These are phyloP conservation scores for Yamadazyma paraphyllophila DNA, from an alignment of 805 yeast species.

Conservation along the genomic window DNA sequence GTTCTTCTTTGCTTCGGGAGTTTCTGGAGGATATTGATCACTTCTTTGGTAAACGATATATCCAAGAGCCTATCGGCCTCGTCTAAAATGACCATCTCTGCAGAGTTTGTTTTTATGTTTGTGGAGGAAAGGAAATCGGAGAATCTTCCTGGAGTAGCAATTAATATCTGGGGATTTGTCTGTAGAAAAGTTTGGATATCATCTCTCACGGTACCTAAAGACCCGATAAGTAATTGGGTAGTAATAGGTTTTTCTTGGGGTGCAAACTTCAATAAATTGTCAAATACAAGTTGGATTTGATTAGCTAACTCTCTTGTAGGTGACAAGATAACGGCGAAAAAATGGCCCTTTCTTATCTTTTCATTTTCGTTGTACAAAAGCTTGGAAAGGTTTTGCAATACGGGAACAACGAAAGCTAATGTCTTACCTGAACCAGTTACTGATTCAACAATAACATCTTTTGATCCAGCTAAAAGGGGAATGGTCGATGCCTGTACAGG, in stretches of 20 bases:
- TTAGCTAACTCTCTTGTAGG: constrained; percentile 71
- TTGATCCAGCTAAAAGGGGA: constrained; percentile 77
- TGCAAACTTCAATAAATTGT: constrained; percentile 53
- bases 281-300: constrained; percentile 69
- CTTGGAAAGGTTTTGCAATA: constrained; percentile 60
- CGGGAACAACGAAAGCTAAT: constrained; percentile 82
- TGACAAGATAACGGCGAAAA: constrained; percentile 69
- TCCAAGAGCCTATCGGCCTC: constrained; percentile 92
- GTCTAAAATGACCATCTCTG: constrained; percentile 78
- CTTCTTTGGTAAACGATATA: constrained; percentile 66
- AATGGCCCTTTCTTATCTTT: constrained; percentile 56
- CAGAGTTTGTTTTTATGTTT: constrained; percentile 55
- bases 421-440: constrained; percentile 99
- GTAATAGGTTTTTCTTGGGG: constrained; percentile 49
- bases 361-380: constrained; percentile 24
- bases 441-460: constrained; percentile 96
- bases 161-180: constrained; percentile 65
- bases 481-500: constrained; percentile 96
- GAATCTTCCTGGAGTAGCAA: constrained; percentile 92
- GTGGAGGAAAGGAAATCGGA: constrained; percentile 66
- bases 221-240: constrained; percentile 66
- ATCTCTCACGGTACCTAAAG: constrained; percentile 60
- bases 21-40: constrained; percentile 60
- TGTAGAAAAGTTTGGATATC: constrained; percentile 61
- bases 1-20: constrained; percentile 92